Evolutionary conservation across 495 filamentous ascomycete genomes (phyloP).

Genomic region (Pyrenopolyporus hunteri): DNA sequence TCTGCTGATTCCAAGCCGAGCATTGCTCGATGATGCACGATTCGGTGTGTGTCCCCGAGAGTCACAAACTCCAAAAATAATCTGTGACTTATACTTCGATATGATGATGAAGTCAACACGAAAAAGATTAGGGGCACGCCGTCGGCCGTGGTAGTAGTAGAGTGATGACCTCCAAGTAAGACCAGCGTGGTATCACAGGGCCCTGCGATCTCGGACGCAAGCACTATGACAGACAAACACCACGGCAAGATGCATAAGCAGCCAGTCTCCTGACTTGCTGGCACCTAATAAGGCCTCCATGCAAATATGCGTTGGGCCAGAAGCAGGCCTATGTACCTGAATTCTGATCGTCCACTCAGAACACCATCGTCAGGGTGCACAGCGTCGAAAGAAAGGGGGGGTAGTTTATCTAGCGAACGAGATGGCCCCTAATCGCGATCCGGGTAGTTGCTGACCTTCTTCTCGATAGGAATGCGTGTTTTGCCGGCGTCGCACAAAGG

Average conservation of each 20-base stretch:
- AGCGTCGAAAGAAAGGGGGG: background rate
- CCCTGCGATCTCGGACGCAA: constrained; percentile 34
- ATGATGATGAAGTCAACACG: background rate
- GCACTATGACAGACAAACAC: constrained; percentile 23
- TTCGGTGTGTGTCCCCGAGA: background rate
- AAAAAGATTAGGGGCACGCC: constrained; percentile 1
- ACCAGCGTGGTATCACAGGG: constrained; percentile 26
- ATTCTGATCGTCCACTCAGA: constrained; percentile 11
- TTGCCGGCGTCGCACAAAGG: constrained; percentile 24
- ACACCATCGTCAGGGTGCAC: background rate
- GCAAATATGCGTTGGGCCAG: constrained; percentile 1
- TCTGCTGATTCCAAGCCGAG: constrained; percentile 12
- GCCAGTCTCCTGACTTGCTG: constrained; percentile 29
- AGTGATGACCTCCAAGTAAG: constrained; percentile 35
- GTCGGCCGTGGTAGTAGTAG: constrained; percentile 8
- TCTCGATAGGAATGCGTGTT: constrained; percentile 17
- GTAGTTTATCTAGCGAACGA: background rate
- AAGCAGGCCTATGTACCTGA: constrained; percentile 11
- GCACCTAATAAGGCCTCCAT: constrained; percentile 9
- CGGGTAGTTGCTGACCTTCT: constrained; percentile 20
- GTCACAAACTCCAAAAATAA: too few relatives aligned
- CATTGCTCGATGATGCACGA: background rate
- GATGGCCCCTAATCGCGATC: constrained; percentile 18
- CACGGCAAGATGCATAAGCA: constrained; percentile 34
- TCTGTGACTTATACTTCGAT: too few relatives aligned